Conservation (phyloP, 2,329 filamentous ascomycete species). For the Neonectria magnoliae region DNA sequence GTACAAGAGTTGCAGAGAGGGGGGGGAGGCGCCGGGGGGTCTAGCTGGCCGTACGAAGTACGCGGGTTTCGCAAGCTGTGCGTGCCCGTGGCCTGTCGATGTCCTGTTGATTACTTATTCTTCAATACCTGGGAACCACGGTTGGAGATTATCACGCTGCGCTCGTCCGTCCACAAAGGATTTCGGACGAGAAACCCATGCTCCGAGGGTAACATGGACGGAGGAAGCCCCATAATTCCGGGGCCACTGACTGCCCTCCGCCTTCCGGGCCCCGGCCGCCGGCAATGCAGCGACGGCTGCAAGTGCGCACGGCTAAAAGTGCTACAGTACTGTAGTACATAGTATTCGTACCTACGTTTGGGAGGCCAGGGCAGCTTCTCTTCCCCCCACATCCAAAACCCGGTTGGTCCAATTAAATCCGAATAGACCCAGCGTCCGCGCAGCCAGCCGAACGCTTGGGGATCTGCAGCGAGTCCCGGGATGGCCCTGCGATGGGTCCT, state of each 20-base stretch:
- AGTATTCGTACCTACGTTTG: too few species aligned
- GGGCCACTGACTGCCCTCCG: conserved; percentile 4
- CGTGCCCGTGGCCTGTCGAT: background rate
- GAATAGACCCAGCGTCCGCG: background rate
- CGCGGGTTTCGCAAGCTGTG: background rate
- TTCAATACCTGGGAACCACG: background rate
- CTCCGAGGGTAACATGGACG: conserved; percentile 6
- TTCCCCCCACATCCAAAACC: background rate
- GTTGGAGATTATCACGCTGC: conserved; percentile 8
- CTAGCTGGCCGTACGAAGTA: background rate
- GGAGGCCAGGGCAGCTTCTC: too few species aligned
- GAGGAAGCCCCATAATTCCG: conserved; percentile 22
- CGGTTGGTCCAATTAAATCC: background rate
- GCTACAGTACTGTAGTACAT: too few species aligned
- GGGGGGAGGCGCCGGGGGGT: too few species aligned
- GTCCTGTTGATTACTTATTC: background rate
- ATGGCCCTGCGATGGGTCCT: background rate
- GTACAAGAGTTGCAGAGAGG: background rate
- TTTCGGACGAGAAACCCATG: conserved; percentile 13
- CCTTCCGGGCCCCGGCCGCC: conserved; percentile 18
- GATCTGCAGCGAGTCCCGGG: background rate
- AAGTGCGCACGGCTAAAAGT: conserved; percentile 1
- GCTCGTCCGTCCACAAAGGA: conserved; percentile 9
- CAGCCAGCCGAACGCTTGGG: background rate
- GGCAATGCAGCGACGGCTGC: conserved; percentile 1